Percentiles rank a stretch among this genome's conserved stretches.
Conservation (phyloP, 2,329 filamentous ascomycete genomes). For the Talaromyces marneffei region DNA sequence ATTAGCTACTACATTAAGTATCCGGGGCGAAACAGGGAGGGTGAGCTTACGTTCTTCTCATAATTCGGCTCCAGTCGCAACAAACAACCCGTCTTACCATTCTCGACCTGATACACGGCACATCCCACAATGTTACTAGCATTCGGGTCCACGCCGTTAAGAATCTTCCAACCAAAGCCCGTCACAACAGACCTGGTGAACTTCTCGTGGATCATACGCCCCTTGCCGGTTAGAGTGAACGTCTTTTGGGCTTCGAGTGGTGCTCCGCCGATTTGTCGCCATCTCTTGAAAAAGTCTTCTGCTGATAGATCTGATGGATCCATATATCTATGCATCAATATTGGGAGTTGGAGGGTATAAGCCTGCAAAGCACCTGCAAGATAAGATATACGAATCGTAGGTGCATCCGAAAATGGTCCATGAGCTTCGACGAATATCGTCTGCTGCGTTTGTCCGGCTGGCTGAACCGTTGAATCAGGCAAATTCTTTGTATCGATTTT, state of each 20-base stretch:
- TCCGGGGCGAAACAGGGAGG: neutral
- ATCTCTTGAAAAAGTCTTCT: conserved; percentile 97
- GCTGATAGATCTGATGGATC: conserved; percentile 76
- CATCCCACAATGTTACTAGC: conserved; percentile 86
- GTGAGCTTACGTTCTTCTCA: conserved; percentile 67
- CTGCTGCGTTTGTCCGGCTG: conserved; percentile 77
- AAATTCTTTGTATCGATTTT: conserved; percentile 84
- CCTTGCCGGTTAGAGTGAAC: conserved; percentile 61
- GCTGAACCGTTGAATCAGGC: conserved; percentile 71
- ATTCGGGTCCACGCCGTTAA: conserved; percentile 86
- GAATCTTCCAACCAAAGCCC: conserved; percentile 82
- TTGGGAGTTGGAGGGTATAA: conserved; percentile 81
- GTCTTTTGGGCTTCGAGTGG: conserved; percentile 84
- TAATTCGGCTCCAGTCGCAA: conserved; percentile 93
- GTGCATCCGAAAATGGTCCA: conserved; percentile 71
- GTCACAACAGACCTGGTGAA: conserved; percentile 69
- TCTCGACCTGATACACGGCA: conserved; percentile 69
- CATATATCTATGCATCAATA: conserved; percentile 94
- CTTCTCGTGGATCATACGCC: conserved; percentile 60
- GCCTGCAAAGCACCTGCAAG: conserved; percentile 89
- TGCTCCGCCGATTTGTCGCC: conserved; percentile 93
- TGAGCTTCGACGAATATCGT: conserved; percentile 92
- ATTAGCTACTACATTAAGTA: neutral
- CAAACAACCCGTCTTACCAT: conserved; percentile 90
- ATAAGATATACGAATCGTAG: conserved; percentile 91